Percentiles rank a stretch among this genome's conserved stretches.
phyloP scores from a whole-genome alignment of 2,329 filamentous ascomycete species.

The Pezicula neosporulosa region DNA sequence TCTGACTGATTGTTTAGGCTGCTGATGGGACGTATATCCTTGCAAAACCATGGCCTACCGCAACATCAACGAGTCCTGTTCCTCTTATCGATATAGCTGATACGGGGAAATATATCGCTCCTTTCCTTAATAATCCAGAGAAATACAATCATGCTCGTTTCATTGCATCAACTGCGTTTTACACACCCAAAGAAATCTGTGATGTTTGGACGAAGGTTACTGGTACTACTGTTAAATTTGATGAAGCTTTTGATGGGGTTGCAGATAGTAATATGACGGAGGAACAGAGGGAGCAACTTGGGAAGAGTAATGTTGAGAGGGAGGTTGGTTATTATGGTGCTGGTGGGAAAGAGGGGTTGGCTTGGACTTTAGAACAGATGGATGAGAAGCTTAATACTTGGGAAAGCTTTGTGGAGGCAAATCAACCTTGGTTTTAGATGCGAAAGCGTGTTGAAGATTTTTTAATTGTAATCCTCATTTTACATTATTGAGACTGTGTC shows the following conservation, averaged over 20 bases:
- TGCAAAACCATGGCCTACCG: slow-evolving; percentile 3
- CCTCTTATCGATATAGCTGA: slow-evolving; percentile 25
- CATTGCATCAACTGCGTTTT: slow-evolving; percentile 37
- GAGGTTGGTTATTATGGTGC: slow-evolving; percentile 32
- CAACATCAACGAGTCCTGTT: slow-evolving; percentile 16
- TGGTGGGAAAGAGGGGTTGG: slow-evolving; percentile 24
- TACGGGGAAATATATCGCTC: slow-evolving; percentile 28
- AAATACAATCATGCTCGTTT: slow-evolving; percentile 40
- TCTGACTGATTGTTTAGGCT: no score
- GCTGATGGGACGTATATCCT: slow-evolving; percentile 15
- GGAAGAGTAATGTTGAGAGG: neutral
- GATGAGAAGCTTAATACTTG: slow-evolving; percentile 26
- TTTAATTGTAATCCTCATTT: no score
- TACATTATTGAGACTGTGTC: no score
- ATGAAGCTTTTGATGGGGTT: slow-evolving; percentile 50
- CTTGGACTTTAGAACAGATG: slow-evolving; percentile 25
- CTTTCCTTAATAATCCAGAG: slow-evolving; percentile 39
- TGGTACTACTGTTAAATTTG: slow-evolving; percentile 25
- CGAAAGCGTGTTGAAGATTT: no score
- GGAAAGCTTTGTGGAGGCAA: slow-evolving; percentile 30
- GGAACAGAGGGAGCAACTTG: slow-evolving; percentile 1
- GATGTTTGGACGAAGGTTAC: slow-evolving; percentile 27
- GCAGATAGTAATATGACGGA: slow-evolving; percentile 48
- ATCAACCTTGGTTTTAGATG: slow-evolving; percentile 13
- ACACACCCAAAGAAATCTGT: slow-evolving; percentile 28